Base-by-base conservation (phyloP, 2,329 filamentous ascomycete genomes). In the Paecilomyces formosus region DNA sequence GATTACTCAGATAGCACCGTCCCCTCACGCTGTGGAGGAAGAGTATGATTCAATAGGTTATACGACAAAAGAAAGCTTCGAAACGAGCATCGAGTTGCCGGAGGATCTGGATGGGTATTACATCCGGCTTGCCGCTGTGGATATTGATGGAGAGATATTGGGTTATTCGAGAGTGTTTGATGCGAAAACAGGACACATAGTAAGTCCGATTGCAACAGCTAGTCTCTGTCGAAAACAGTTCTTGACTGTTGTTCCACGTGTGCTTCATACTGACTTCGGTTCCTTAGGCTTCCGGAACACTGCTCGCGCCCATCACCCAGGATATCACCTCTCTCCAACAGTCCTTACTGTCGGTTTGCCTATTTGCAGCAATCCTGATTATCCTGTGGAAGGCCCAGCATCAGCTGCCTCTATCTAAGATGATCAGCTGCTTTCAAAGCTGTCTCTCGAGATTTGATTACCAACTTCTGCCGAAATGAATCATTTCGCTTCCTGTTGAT, bases 51-150 rank as follows among this genome's bases (percentile, higher is more conserved):
- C 60, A 7, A 31, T 68, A 5, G 60, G 54, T 7, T 59, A 60
- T 24, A 61, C 63, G 15, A 52, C 56, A 12, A 74, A 71, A 55
- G 57, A 58, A 4, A 69, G 70, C 1, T 74, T 73, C 52, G 70
- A 73, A 56, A 74, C 72, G 7, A 59, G 59, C 35, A 64, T 70
- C 24, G 49, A 59, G 8, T 58, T 71, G 13, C 64, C 61, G 0
- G 57, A 62, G 8, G 60, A 61, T 3, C 39, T 65, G 1, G 28
- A 54, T 1, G 31, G 56, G 1, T 33, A 63, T 33, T 63, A 45
- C n/a, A 18, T 45, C n/a, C 39, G 39, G n/a, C 3, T 45, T 21
- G 39, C 39, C n/a, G 39, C 15, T 11, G 39, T 45, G 39, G 39
- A 45, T 45, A 45, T 45, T 9, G n/a, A 45, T 7, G 39, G 39